Percentiles rank a stretch among this genome's conserved stretches.
Conservation (phyloP, 805 yeast genomes). For the Hanseniaspora valbyensis region DNA sequence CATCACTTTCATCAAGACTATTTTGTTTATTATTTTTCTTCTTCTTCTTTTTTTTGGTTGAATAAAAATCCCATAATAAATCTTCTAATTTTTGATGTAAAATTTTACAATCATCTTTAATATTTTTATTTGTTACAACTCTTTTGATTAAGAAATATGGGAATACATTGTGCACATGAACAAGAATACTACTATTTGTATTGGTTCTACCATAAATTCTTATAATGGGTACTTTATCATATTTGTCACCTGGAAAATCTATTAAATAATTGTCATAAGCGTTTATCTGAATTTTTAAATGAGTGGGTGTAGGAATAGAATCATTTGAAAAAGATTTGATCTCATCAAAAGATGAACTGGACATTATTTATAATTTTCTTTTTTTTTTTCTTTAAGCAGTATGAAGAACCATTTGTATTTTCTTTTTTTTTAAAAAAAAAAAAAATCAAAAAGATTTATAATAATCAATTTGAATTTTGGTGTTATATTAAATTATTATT, state of each 20-base stretch:
- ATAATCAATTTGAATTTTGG: no score
- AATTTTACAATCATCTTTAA: conserved; percentile 30
- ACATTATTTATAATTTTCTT: no score
- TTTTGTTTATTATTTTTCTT: no score
- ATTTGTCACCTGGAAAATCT: conserved; percentile 17
- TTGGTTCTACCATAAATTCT: conserved; percentile 64
- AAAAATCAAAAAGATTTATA: no score
- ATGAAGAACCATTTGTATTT: no score
- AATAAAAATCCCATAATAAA: conserved; percentile 33
- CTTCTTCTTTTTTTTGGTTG: conserved; percentile 22
- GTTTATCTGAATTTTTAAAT: conserved; percentile 11
- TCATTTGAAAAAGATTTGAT: no score
- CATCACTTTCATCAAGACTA: conserved; percentile 7
- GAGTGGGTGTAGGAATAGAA: background rate
- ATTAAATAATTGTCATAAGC: conserved; percentile 7
- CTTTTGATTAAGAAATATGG: conserved; percentile 72
- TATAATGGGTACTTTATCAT: conserved; percentile 56
- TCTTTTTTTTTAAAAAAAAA: no score
- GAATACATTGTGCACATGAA: conserved; percentile 73
- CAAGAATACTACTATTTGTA: conserved; percentile 46
- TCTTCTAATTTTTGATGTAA: conserved; percentile 38
- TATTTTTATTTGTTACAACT: conserved; percentile 23
- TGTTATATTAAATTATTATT: no score
- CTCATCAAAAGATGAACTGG: no score
- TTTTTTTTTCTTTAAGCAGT: no score